Evolutionary conservation across 192 early-diverging fungal species (phyloP).

Genomic region (Backusella mclennaniae): DNA sequence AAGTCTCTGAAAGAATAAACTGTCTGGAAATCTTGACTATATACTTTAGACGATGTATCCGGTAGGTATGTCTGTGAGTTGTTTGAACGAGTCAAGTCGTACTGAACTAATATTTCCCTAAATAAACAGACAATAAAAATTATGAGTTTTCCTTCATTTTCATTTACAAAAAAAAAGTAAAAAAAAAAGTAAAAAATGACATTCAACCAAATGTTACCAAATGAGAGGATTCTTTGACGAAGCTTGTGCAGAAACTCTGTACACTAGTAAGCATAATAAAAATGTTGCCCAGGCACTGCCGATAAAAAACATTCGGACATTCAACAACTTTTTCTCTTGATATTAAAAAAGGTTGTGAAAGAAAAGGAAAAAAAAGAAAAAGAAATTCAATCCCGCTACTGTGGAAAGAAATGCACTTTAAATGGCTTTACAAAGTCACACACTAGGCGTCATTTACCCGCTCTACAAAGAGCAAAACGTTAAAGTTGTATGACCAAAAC

Average conservation of each 20-base stretch:
- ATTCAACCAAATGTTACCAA: constrained; percentile 9
- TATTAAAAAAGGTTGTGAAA: neutral
- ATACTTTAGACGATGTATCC: constrained; percentile 12
- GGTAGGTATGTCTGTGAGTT: neutral
- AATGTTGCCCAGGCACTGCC: neutral
- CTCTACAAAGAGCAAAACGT: neutral
- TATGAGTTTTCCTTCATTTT: neutral
- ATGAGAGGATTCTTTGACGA: constrained; percentile 4
- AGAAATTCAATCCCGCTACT: neutral
- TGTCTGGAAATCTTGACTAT: constrained; percentile 27
- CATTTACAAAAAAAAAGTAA: neutral
- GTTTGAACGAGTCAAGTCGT: neutral
- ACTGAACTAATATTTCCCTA: constrained; percentile 10
- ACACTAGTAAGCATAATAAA: neutral
- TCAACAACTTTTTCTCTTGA: neutral
- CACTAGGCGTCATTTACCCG: neutral
- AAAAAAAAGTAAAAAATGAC: neutral
- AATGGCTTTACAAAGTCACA: neutral
- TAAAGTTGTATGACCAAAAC: neutral
- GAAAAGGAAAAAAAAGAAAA: neutral
- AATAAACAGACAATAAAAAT: neutral
- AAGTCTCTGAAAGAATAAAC: constrained; percentile 20
- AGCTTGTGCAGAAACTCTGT: constrained; percentile 6
- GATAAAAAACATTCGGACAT: neutral
- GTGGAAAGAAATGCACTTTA: neutral